phyloP scores from a whole-genome alignment of 2,329 filamentous ascomycete genomes.

The Colletotrichum sansevieriae region DNA sequence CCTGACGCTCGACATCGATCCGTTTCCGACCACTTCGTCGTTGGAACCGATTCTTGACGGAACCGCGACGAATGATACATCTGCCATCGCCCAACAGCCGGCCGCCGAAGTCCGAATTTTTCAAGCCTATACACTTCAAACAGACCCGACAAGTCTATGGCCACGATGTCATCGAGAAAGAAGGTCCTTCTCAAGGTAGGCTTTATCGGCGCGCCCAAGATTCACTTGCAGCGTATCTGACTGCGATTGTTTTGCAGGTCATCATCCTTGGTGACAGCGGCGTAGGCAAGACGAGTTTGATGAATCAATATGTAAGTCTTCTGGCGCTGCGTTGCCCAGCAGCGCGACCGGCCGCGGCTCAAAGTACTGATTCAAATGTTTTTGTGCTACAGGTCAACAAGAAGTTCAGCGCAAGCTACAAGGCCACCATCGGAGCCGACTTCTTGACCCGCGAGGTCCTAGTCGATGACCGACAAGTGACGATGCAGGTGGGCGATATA shows the following conservation, averaged over 20 bases:
- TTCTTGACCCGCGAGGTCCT: slow-evolving; percentile 98
- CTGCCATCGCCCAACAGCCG: slow-evolving; percentile 24
- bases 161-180: slow-evolving; percentile 83
- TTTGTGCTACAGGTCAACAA: slow-evolving; percentile 89
- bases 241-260: slow-evolving; percentile 70
- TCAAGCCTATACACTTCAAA: slow-evolving; percentile 10
- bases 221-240: slow-evolving; percentile 31
- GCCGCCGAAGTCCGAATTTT: slow-evolving; percentile 17
- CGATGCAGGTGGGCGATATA: slow-evolving; percentile 83
- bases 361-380: slow-evolving; percentile 13
- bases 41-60: slow-evolving; percentile 29
- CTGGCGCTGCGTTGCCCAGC: not conserved
- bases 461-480: slow-evolving; percentile 96
- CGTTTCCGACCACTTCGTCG: slow-evolving; percentile 34
- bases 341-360: slow-evolving; percentile 4
- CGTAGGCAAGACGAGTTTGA: slow-evolving; percentile 99
- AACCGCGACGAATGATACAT: slow-evolving; percentile 26
- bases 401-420: slow-evolving; percentile 99
- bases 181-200: slow-evolving; percentile 90
- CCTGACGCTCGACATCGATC: slow-evolving; percentile 37
- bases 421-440: slow-evolving; percentile 98
- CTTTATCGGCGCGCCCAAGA: slow-evolving; percentile 12
- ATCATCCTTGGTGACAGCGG: slow-evolving; percentile 99
- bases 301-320: slow-evolving; percentile 98
- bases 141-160: slow-evolving; percentile 30